These are phyloP conservation scores for Xylariaceae sp. DNA, from an alignment of 2,329 filamentous ascomycete genomes.

Conservation along the genomic window DNA sequence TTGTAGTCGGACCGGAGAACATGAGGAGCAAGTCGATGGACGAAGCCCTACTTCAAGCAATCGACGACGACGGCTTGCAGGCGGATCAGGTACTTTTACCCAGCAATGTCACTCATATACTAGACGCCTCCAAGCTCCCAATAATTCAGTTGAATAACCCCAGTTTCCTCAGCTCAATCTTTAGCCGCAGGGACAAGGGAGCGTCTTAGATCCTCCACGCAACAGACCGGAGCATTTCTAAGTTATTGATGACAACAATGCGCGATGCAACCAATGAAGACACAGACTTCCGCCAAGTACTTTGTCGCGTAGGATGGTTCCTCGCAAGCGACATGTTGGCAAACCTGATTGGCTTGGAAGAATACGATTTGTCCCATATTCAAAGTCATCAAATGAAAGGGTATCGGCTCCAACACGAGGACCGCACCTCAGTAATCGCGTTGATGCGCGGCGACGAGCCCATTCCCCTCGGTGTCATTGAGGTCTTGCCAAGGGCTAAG, in stretches of 20 bases:
- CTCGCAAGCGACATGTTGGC: conserved; percentile 48
- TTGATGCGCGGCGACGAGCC: conserved; percentile 62
- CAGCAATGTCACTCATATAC: conserved; percentile 31
- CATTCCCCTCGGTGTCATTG: conserved; percentile 56
- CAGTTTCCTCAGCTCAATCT: conserved; percentile 10
- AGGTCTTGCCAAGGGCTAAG: conserved; percentile 44
- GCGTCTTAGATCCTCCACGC: conserved; percentile 36
- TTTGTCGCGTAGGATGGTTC: conserved; percentile 48
- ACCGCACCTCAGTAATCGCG: conserved; percentile 49
- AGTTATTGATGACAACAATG: conserved; percentile 50
- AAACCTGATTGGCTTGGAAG: conserved; percentile 46
- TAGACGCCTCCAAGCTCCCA: conserved; percentile 39
- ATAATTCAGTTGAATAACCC: conserved; percentile 31
- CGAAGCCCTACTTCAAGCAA: conserved; percentile 35
- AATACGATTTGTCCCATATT: conserved; percentile 47
- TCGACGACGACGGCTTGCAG: conserved; percentile 36
- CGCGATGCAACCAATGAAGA: conserved; percentile 46
- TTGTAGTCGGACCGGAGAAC: conserved; percentile 49
- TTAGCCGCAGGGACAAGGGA: not conserved
- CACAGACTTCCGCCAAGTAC: conserved; percentile 43
- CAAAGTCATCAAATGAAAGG: conserved; percentile 43
- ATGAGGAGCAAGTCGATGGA: conserved; percentile 53
- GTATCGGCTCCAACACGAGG: conserved; percentile 44
- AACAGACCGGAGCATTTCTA: conserved; percentile 40
- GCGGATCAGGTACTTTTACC: conserved; percentile 48